Evolutionary conservation across 352 stramenopile species (phyloP), one percentile per base, ranked within the genome.

Genomic region (Globisporangium iwayamae): DNA sequence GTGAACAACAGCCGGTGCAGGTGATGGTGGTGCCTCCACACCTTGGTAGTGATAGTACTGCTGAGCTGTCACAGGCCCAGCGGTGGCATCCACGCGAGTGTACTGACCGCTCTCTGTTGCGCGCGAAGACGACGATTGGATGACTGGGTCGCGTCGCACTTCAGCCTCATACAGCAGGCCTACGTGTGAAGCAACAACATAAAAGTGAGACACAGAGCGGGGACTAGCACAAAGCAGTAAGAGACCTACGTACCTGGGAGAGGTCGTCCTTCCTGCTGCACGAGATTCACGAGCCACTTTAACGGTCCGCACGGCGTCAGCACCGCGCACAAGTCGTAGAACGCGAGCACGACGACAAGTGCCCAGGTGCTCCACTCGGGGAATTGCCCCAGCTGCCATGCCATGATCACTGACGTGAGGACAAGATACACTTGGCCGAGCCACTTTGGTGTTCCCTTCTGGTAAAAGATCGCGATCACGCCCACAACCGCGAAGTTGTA

Each of bases 261-360:
- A 0, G 88, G 81, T 0, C 87, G 79, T 13, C 87, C 85, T 68
- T 96, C 82, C 58, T 97, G 81, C 62, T 98, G 91, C 61, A 99
- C 96, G 2, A 99, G 76, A 55, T 98, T 93, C 11, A 96, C 94
- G 16, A 99, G 79, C 59, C 90, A 96, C 63, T 98, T 98, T 28
- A 99, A 73, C 22, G 98, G 98, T 4, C 98, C 98, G 75, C 96
- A 99, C 0, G 98, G 98, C n/a, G 96, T 98, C n/a, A 99, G 74
- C 8, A 99, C 98, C 3, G 98, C 98, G 68, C 96, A 99, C n/a
- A 99, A 74, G 79, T 99, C 98, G 76, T 99, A 99, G 41, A 99
- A 90, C 1, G 96, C 98, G 41, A 99, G 82, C 55, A 99, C 96
- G 13, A 98, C 85, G 18, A 97, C 81, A 4, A 98, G 70, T 0